Base-by-base conservation (phyloP, 176 grass and related monocot genomes). In the Oryza meyeriana region DNA sequence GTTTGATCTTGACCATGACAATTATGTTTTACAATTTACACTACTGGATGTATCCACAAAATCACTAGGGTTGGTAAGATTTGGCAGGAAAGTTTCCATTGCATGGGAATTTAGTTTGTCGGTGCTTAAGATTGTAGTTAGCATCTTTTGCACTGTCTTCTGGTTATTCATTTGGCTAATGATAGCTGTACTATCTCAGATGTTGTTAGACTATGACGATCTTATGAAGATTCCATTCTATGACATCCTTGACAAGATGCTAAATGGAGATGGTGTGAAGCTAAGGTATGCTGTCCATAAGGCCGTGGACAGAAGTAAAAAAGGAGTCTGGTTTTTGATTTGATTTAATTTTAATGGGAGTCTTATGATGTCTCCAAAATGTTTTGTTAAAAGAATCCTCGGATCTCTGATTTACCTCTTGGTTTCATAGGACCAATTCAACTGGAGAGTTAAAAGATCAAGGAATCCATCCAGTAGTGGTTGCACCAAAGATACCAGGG, bases 171-270 rank as follows among this genome's bases (percentile, higher is more conserved):
- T n/a, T 45, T 64, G 65, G 52, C 14, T 73, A 45, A 78, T 57
- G 17, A 64, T 58, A 12, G 71, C 25, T 77, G 42, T 81, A 39
- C 20, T 36, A 67, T 44, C 30, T 50, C 91, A 95, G 96, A 2
- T 95, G 68, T 33, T 98, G 76, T 86, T 95, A 70, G 96, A 98
- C 79, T 95, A 98, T 77, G 73, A 98, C 58, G 93, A 98, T 81
- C 90, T 93, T 78, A 34, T 79, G 58, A 98, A 93, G 57, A 39
- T 98, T 79, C 96, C 96, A 45, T 93, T 93, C 76, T 98, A 98
- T 87, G 90, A 89, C 71, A 61, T 44, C 64, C 76, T 98, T 45
- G 86, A 91, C 76, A 90, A 90, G 55, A 78, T 20, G 58, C 35
- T 98, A 71, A 95, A 93, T 73, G 79, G 66, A 76, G 90, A 87